Conservation (phyloP, 148 eudicot species). For the Hydrangea macrophylla region DNA sequence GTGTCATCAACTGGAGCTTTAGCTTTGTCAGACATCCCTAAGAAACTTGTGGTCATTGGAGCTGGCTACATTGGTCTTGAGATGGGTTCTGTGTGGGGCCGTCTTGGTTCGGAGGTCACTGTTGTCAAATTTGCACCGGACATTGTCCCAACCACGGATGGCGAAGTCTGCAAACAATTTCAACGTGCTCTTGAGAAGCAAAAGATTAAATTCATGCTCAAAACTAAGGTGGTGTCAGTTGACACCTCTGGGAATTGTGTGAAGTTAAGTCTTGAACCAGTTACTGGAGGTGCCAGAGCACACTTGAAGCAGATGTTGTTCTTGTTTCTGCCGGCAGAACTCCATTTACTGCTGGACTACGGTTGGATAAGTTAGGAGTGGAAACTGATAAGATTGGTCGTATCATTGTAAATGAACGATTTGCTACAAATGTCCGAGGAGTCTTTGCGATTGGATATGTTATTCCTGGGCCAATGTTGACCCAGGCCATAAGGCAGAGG, state of each 20-base stretch:
- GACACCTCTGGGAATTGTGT: constrained; percentile 60
- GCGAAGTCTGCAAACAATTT: constrained; percentile 83
- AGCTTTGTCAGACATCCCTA: constrained; percentile 75
- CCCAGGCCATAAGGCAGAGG: constrained; percentile 99
- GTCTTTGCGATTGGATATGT: constrained; percentile 90
- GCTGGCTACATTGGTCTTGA: constrained; percentile 98
- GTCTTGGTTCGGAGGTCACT: constrained; percentile 86
- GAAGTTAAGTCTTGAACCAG: constrained; percentile 75
- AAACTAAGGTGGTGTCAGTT: constrained; percentile 84
- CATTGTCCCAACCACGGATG: constrained; percentile 91
- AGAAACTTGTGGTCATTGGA: constrained; percentile 82
- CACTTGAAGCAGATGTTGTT: constrained; percentile 84
- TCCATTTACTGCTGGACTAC: constrained; percentile 81
- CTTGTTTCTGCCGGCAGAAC: constrained; percentile 85
- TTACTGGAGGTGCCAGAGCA: constrained; percentile 81
- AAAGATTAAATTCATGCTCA: constrained; percentile 89
- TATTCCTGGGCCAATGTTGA: constrained; percentile 97
- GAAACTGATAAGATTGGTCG: constrained; percentile 80
- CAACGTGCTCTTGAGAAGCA: constrained; percentile 93
- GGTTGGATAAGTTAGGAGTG: constrained; percentile 75
- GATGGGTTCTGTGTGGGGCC: constrained; percentile 99
- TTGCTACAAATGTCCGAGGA: constrained; percentile 70
- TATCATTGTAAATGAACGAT: constrained; percentile 58
- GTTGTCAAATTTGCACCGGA: constrained; percentile 87
- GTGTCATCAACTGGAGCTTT: constrained; percentile 97